Evolutionary conservation across 345 rosid species (phyloP).

Genomic region (Syzygium grande): DNA sequence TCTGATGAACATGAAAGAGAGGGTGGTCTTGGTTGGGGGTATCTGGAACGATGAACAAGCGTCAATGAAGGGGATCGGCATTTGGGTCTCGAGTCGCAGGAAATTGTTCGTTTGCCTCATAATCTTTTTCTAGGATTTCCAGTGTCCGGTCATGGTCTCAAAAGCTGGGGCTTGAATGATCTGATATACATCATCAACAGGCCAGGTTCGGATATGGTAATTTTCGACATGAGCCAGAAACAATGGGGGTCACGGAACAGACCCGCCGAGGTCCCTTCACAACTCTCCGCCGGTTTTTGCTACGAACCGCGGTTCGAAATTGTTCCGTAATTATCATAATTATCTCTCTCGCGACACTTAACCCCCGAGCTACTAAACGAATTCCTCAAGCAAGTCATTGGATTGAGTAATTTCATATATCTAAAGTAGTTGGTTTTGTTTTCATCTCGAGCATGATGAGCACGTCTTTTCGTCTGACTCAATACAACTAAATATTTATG

Average conservation of each 20-base stretch:
- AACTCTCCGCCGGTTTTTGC: background rate
- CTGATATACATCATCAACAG: background rate
- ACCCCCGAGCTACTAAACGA: background rate
- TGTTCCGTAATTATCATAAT: background rate
- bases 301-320: background rate
- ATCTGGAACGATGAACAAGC: slow-evolving; percentile 53
- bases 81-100: slow-evolving; percentile 71
- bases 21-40: slow-evolving; percentile 79
- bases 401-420: background rate
- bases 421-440: rapidly evolving
- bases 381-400: background rate
- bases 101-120: slow-evolving; percentile 68
- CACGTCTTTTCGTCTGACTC: background rate
- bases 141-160: too few species aligned
- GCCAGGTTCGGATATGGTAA: background rate
- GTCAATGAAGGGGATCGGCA: slow-evolving; percentile 21
- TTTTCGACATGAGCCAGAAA: background rate
- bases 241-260: background rate
- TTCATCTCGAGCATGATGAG: background rate
- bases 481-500: background rate
- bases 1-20: slow-evolving; percentile 70
- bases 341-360: background rate
- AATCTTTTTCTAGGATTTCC: slow-evolving; percentile 28
- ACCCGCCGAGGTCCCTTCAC: background rate
- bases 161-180: too few species aligned